Base-by-base conservation (phyloP, 2,329 filamentous ascomycete species). In the Ambrosiella beaveri region DNA sequence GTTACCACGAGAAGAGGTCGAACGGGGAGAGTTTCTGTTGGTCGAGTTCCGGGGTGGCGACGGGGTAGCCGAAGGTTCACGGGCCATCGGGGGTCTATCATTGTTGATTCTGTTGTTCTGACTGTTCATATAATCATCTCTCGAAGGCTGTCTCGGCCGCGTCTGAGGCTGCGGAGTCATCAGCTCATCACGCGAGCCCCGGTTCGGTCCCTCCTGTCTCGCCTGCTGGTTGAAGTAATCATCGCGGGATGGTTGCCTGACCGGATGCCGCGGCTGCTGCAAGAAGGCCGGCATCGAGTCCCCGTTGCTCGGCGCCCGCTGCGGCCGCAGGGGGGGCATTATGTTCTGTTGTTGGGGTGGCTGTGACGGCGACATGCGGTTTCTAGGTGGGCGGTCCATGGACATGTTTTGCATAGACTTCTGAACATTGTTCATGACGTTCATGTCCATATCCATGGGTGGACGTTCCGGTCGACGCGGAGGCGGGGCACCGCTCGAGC, bases 1-100 rank as follows among this genome's bases (percentile, higher is more conserved):
- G 62, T 80, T 81, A 1, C 88, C 87, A 58, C 87, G 85, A 13
- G 77, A 77, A 1, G 73, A 68, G 50, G 57, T 50, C 59, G 63
- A 62, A 7, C 65, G 62, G 38, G 63, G 62, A 13, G 59, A 56
- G 36, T 39, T 27, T 62, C 61, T 15, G 51, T 41, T 49, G 27
- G 19, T 47, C 15, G 55, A 55, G 6, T 55, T 57, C 17, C 59
- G 55, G 1, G 59, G 59, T 11, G 59, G 59, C 13, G 59, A 60
- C 6, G 59, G 59, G 8, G 59, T 60, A 17, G 56, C 55, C 7
- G 59, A 57, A 15, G 45, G 38, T 12, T 57, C 55, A 36, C 56
- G 55, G 8, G 55, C 54, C 15, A 35, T 40, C 37, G 40, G 52
- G 15, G 44, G 54, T 12, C 6, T 11, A 9, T 51, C 27, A 36